phyloP scores from a whole-genome alignment of 2,329 filamentous ascomycete species.

The Fusarium sp. region DNA sequence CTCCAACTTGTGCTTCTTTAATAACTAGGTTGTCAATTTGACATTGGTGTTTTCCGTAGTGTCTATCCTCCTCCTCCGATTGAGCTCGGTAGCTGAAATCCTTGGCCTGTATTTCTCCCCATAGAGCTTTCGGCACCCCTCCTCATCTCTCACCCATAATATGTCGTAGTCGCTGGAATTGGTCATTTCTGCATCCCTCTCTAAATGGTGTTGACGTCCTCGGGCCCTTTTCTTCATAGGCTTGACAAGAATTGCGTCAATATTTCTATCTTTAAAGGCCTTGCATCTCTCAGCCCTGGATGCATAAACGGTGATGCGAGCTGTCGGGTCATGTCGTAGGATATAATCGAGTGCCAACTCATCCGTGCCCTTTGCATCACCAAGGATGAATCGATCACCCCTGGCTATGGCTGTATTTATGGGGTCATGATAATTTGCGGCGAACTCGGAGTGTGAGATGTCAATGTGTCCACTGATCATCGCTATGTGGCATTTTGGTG shows the following conservation, averaged over 20 bases:
- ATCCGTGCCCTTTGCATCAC: background rate
- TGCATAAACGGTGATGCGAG: background rate
- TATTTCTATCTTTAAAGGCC: background rate
- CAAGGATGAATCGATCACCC: background rate
- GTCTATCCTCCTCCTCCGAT: background rate
- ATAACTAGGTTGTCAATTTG: background rate
- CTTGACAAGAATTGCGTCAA: background rate
- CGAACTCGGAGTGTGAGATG: background rate
- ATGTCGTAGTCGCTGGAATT: background rate
- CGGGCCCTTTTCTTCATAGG: background rate
- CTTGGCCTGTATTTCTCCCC: background rate
- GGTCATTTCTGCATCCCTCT: background rate
- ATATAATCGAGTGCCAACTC: background rate
- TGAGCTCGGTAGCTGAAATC: background rate
- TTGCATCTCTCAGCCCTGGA: constrained; percentile 1
- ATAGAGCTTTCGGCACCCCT: background rate
- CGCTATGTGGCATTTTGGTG: background rate
- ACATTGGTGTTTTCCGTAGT: background rate
- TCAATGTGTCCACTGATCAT: background rate
- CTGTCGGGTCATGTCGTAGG: background rate
- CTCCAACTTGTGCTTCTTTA: background rate
- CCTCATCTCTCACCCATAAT: background rate
- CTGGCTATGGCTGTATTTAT: background rate
- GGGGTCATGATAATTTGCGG: background rate
- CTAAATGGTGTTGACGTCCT: background rate